Base-by-base conservation (phyloP, 208 protist genomes). In the Leishmania martiniquensis region DNA sequence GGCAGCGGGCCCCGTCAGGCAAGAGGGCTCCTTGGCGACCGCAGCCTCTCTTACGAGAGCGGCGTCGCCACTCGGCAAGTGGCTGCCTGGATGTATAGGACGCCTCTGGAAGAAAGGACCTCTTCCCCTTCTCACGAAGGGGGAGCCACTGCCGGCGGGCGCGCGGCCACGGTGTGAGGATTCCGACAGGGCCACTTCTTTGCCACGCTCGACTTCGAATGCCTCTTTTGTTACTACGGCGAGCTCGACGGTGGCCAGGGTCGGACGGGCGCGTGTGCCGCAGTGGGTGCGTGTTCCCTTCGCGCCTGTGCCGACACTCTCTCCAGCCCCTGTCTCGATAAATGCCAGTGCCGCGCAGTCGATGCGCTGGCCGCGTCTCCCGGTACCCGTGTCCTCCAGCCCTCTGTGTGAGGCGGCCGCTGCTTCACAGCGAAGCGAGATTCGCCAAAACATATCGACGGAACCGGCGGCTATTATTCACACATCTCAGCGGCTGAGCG, bases 201-300 rank as follows among this genome's bases (percentile, higher is more conserved):
- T 47, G 2, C n/a, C 42, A 51, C 65, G 32, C 65, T 51, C 20
- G 10, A 29, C 10, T 4, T 69, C 39, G 3, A 32, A 29, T 29
- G 17, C 9, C 42, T 34, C 32, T 29, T 6, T 29, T 47, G 22
- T 25, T 44, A 13, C 42, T 69, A 42, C 25, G 34, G 15, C 39
- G 17, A 69, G 49, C 25, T 42, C 42, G 42, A 47, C 42, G 47
- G 65, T 20, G 47, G 65, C 22, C 39, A 69, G 65, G 37, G 22
- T 22, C 6, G 7, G 20, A 29, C 68, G 29, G 1, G 3, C 20
- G 3, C 77, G 72, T n/a, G 42, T 82, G 29, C 68, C 68, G 47
- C n/a, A 39, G 55, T 82, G 78, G 78, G 78, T 82, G 39, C 72
- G 72, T 13, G 66, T 72, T n/a, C 54, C 78, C 34, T 82, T 82